phyloP scores from a whole-genome alignment of 108 stramenopile genomes.

The Nannochloropsis gaditana region DNA sequence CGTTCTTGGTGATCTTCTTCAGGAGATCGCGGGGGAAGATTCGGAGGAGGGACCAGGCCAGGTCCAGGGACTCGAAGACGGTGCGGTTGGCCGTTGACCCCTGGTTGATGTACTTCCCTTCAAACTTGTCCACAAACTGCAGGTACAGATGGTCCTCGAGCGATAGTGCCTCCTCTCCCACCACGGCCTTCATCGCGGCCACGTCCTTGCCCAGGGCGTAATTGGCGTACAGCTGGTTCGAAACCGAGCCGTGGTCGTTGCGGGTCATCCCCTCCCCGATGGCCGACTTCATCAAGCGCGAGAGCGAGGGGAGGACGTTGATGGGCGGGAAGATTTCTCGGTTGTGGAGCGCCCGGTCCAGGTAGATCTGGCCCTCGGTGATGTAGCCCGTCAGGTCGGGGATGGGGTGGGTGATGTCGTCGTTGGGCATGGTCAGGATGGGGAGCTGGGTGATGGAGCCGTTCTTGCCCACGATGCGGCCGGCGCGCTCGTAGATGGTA shows the following conservation, averaged over 20 bases:
- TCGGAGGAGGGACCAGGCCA: slow-evolving; percentile 97
- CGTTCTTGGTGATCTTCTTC: slow-evolving; percentile 99
- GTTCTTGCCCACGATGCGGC: slow-evolving; percentile 94
- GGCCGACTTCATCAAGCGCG: slow-evolving; percentile 98
- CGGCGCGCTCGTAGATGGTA: slow-evolving; percentile 98
- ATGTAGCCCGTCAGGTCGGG: slow-evolving; percentile 99
- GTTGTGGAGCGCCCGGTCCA: slow-evolving; percentile 94
- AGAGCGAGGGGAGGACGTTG: slow-evolving; percentile 96
- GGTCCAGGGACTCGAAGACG: slow-evolving; percentile 96
- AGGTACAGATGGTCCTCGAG: slow-evolving; percentile 99
- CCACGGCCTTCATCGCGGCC: slow-evolving; percentile 99
- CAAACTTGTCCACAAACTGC: slow-evolving; percentile 96
- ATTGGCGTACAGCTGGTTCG: slow-evolving; percentile 98
- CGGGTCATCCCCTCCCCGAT: slow-evolving; percentile 99
- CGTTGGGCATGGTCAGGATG: slow-evolving; percentile 99
- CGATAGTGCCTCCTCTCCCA: slow-evolving; percentile 98
- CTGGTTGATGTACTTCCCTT: slow-evolving; percentile 95
- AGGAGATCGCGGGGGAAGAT: slow-evolving; percentile 97
- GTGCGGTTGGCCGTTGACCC: slow-evolving; percentile 86
- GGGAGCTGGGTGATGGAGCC: slow-evolving; percentile 99
- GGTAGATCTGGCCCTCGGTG: slow-evolving; percentile 98
- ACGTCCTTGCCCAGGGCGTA: slow-evolving; percentile 99
- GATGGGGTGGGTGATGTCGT: slow-evolving; percentile 99
- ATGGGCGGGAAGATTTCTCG: slow-evolving; percentile 99
- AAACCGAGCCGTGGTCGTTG: slow-evolving; percentile 85